Percentiles rank a stretch among this genome's conserved stretches.
phyloP scores from a whole-genome alignment of 2,329 filamentous ascomycete genomes.

The Penicillium sp. region DNA sequence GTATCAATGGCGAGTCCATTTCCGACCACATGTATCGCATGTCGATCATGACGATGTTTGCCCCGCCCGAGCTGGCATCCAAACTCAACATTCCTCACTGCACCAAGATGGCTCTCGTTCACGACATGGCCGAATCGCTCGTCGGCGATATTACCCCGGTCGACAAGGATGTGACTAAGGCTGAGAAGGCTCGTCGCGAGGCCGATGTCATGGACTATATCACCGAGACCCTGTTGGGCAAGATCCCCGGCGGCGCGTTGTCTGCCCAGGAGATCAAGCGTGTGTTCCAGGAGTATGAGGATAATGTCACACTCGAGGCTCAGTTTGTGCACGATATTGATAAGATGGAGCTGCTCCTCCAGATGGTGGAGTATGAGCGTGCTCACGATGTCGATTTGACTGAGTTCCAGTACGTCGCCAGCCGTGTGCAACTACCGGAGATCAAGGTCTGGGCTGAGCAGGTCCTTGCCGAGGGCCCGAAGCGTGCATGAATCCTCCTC shows the following conservation, averaged over 20 bases:
- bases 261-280: slow-evolving; percentile 74
- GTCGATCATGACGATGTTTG: slow-evolving; percentile 93
- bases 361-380: slow-evolving; percentile 97
- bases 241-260: slow-evolving; percentile 70
- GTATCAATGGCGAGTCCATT: slow-evolving; percentile 85
- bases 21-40: slow-evolving; percentile 99
- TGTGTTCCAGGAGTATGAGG: slow-evolving; percentile 96
- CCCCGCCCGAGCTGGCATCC: slow-evolving; percentile 73
- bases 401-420: slow-evolving; percentile 84
- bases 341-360: slow-evolving; percentile 91
- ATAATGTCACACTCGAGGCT: slow-evolving; percentile 80
- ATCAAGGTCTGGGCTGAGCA: slow-evolving; percentile 79
- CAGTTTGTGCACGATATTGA: slow-evolving; percentile 95
- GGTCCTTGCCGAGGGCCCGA: slow-evolving; percentile 74
- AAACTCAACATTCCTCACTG: slow-evolving; percentile 80
- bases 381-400: slow-evolving; percentile 73
- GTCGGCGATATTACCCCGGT: slow-evolving; percentile 97
- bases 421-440: slow-evolving; percentile 74
- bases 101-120: slow-evolving; percentile 92
- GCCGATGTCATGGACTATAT: slow-evolving; percentile 91
- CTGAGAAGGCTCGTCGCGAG: slow-evolving; percentile 88
- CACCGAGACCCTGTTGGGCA: slow-evolving; percentile 72
- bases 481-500: slow-evolving; percentile 44
- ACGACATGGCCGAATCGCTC: slow-evolving; percentile 96
- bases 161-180: slow-evolving; percentile 76